Evolutionary conservation across 345 rosid genomes (phyloP), one percentile per base, ranked within the genome.

Genomic region (Orychophragmus violaceus): DNA sequence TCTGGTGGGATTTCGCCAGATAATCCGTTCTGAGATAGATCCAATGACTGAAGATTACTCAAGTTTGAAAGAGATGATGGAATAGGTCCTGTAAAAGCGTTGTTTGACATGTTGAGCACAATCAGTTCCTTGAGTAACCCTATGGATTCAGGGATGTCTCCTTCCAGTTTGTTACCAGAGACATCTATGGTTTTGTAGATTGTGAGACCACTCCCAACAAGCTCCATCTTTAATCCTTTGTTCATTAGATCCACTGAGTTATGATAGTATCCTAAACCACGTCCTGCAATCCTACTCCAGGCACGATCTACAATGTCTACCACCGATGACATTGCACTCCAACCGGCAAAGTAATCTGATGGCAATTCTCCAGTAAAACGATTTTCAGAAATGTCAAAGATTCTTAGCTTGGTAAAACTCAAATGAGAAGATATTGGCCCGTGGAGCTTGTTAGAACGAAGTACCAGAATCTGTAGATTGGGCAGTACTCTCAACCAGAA

Each of bases 351-450:
- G 48, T 70, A 70, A 16, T 52, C 7, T 21, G 62, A 29, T 61
- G 44, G 68, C 25, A 70, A n/a, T 17, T 30, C 4, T 41, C 76
- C 76, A 7, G 0, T 21, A 18, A 83, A 85, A 5, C 32, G 0
- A 27, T 84, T 86, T 0, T 35, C 7, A 2, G 85, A 74, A 23
- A 82, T 39, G 37, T 82, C 89, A 0, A 84, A 67, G 12, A 86
- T 79, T 5, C 81, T 84, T 25, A 82, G 81, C 49, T 4, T 59
- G 8, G 64, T 60, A 76, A 83, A 79, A 2, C 30, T 23, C 7
- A 25, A 7, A 2, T 16, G 30, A 74, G 84, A 80, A 18, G 8
- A 44, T 59, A 87, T 69, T 4, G 7, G 8, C 0, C 86, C 82
- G 0, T 73, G 0, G 48, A 87, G 53, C 78, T 35, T n/a, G 39